Evolutionary conservation across 2,329 filamentous ascomycete species (phyloP).

Genomic region (Aspergillus sp.): DNA sequence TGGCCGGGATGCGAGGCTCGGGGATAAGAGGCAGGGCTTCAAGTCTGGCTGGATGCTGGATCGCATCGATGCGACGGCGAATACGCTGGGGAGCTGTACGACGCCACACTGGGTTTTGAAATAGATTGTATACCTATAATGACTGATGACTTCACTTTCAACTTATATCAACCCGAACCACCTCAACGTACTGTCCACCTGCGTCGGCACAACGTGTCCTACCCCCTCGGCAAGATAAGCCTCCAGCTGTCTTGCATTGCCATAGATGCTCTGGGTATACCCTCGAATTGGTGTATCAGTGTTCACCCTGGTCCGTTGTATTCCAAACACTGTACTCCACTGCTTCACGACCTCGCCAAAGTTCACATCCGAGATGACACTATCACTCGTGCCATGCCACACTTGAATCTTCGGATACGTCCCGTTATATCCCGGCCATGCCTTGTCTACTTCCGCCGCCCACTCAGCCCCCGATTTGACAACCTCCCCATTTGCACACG

Average conservation of each 20-base stretch:
- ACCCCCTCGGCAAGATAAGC: conserved; percentile 15
- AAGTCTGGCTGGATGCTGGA: conserved; percentile 19
- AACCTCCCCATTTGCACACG: conserved; percentile 12
- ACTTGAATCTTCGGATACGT: conserved; percentile 15
- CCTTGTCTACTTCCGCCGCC: conserved; percentile 3
- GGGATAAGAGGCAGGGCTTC: not conserved
- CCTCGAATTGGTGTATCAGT: conserved; percentile 3
- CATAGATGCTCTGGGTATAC: conserved; percentile 15
- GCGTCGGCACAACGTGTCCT: conserved; percentile 19
- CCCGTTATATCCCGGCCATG: conserved; percentile 14
- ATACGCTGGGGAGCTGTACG: conserved; percentile 13
- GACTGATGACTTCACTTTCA: not conserved
- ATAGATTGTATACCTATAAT: conserved; percentile 1
- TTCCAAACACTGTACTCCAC: conserved; percentile 15
- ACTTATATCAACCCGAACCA: conserved; percentile 16
- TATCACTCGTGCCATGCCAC: conserved; percentile 19
- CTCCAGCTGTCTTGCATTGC: conserved; percentile 6
- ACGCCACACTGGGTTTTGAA: conserved; percentile 8
- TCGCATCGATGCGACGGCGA: conserved; percentile 12
- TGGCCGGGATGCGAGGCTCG: conserved; percentile 1
- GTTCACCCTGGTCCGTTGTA: not conserved
- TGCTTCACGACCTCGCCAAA: conserved; percentile 13
- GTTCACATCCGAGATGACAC: not conserved
- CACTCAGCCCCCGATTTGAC: conserved; percentile 5
- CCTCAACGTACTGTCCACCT: conserved; percentile 7